Base-by-base conservation (phyloP, 495 filamentous ascomycete genomes). In the Lentithecium fluviatile region DNA sequence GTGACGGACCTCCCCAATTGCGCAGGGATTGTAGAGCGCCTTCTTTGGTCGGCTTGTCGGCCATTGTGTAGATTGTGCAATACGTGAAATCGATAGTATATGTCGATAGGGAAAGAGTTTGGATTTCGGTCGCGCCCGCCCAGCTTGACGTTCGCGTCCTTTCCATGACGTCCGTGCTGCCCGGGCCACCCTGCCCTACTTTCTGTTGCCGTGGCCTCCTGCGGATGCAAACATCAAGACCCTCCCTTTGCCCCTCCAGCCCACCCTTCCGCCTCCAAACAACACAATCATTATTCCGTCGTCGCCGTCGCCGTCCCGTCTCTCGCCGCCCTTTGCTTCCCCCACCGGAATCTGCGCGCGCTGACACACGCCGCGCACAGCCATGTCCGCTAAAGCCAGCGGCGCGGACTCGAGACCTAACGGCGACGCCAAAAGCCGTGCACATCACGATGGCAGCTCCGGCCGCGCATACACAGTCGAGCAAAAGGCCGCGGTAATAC, bases 401-500 rank as follows among this genome's bases (percentile, higher is more conserved):
- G 89, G 90, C 64, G 80, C 84, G 51, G 85, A 91, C 77, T 82
- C 73, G 71, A 48, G 48, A 47, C 72, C 75, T 38, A 80, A 82
- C 68, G 83, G 85, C 34, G 76, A 81, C 40, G 82, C 89, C 47
- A 87, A 87, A 74, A 83, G 80, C 70, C 87, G 89, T 59, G 85
- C 90, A 29, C 94, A 97, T 76, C 92, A 94, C 69, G 92, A 97
- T 69, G 94, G 94, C 60, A 95, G 91, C 72, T 88, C 93, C 71
- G 88, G 90, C 46, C 87, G 91, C 60, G 89, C 88, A 73, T 95
- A 85, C 75, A 97, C 93, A 6, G 74, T 82, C 21, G 94, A 96
- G 57, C 93, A 97, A 71, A 93, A 94, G 71, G 82, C 86, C 0
- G 91, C 92, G 13, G 94, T 97, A 20, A 74, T 95, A 56, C 82